Evolutionary conservation across 768 basidiomycete species (phyloP), one percentile per base, ranked within the genome.

Genomic region (Tulasnella sp.): DNA sequence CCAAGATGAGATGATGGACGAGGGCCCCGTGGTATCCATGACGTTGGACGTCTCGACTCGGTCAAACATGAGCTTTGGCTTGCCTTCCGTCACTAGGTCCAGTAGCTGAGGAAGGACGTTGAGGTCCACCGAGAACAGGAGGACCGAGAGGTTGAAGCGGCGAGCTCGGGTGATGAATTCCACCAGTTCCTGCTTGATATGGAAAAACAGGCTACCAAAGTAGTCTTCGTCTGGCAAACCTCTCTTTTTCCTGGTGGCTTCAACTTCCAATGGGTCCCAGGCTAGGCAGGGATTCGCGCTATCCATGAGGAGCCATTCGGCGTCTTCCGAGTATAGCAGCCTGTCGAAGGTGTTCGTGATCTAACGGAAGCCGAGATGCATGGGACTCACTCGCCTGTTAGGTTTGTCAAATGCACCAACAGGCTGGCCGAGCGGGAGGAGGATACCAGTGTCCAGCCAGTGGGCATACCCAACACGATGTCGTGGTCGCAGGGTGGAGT

Each of bases 11-110:
- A 84, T 74, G 19, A 83, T 79, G 0, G 65, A 34, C 17, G 68
- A 72, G 12, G 83, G 77, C 12, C 84, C 84, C 29, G 80, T 79
- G 14, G 59, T 65, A 69, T 86, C 84, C 69, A 84, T 67, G 42
- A 84, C 83, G 72, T 86, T 86, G 3, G 85, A 85, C 8, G 83
- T 82, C 22, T 84, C 81, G 62, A 86, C 81, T 0, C 85, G 81
- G 73, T 86, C 83, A 65, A 85, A 86, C 26, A n/a, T n/a, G n/a
- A n/a, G n/a, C n/a, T n/a, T n/a, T n/a, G n/a, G 8, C 0, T 79
- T 76, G 39, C 82, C 40, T 7, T 76, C 78, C 32, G 63, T 76
- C 2, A 67, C 35, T 0, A 75, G 5, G 37, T 79, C 66, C 80
- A 0, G 84, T 80, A 29, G 87, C 81, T 14, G 80, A 71, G 37